A percentile compares a stretch with the other conserved stretches of the same genome.
Conservation (phyloP, 345 rosid genomes). For the Linum tenue region DNA sequence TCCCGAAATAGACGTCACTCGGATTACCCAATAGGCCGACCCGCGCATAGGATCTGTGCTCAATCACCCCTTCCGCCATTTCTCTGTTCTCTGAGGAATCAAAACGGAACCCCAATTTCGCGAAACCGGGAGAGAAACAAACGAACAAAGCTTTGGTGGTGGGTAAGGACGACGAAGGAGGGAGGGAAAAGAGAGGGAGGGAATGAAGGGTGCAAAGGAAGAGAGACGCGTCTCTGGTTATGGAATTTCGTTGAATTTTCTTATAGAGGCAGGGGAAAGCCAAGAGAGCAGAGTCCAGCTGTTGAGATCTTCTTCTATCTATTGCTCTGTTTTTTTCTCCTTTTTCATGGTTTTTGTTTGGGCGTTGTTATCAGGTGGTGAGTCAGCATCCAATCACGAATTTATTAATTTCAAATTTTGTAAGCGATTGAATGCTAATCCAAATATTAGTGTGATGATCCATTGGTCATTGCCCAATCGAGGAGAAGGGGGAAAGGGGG, state of each 20-base stretch:
- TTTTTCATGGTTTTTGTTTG: no score
- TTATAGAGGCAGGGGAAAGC: background rate
- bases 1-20: slow-evolving; percentile 68
- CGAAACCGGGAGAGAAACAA: background rate
- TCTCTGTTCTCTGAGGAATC: no score
- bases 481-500: no score
- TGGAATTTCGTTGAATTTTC: background rate
- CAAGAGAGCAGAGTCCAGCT: background rate
- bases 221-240: background rate
- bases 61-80: slow-evolving; percentile 16
- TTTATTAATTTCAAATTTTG: no score
- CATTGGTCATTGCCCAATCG: no score
- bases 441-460: no score
- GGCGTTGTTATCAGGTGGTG: background rate
- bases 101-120: background rate
- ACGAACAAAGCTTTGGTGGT: no score
- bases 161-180: background rate
- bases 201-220: background rate
- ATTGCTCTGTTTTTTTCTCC: no score
- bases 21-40: slow-evolving; percentile 70
- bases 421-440: no score
- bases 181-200: background rate
- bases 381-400: background rate
- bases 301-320: background rate
- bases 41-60: slow-evolving; percentile 54